Evolutionary conservation across 1,284 basidiomycete genomes (phyloP), one percentile per base, ranked within the genome.

Genomic region (Sanghuangporus baumii): DNA sequence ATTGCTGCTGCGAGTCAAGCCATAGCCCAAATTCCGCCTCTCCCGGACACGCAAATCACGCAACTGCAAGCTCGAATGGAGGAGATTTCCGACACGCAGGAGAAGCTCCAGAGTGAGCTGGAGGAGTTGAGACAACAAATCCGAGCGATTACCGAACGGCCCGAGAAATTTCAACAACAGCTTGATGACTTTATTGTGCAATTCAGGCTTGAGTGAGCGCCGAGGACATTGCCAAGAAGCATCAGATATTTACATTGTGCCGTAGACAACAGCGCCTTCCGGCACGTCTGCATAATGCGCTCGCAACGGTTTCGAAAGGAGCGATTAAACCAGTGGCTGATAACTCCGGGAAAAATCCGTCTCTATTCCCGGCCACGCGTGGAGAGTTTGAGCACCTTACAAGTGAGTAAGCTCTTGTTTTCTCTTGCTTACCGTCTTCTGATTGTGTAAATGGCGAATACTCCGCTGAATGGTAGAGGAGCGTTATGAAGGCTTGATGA

Each of bases 351-450:
- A 77, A 76, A 67, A 60, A 70, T 2, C 74, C 75, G 7, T 64
- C 65, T 20, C 74, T 76, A 63, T 75, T 74, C 68, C 76, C 76
- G 18, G 71, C 67, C 3, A 77, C 76, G 2, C 74, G 75, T 68
- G 76, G 76, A 61, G 76, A 78, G 66, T 77, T 76, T 61, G 75
- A 77, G 63, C 74, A 76, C 61, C 67, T 78, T 34, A 78, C 74
- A 8, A 77, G 76, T 77, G 55, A 54, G 74, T 73, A 3, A 36
- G 3, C 12, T 36, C 47, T 26, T 54, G 16, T 9, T 46, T 34
- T 14, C 20, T 37, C 23, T 18, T 38, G 18, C 18, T 26, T 34
- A 14, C 5, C 20, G 8, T 18, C 7, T 54, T 38, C 46, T 34
- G 18, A 57, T n/a, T 16, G 20, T 26, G 23, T 47, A 18, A 23